phyloP scores from a whole-genome alignment of 768 basidiomycete species.

The Rhodotorula toruloides region DNA sequence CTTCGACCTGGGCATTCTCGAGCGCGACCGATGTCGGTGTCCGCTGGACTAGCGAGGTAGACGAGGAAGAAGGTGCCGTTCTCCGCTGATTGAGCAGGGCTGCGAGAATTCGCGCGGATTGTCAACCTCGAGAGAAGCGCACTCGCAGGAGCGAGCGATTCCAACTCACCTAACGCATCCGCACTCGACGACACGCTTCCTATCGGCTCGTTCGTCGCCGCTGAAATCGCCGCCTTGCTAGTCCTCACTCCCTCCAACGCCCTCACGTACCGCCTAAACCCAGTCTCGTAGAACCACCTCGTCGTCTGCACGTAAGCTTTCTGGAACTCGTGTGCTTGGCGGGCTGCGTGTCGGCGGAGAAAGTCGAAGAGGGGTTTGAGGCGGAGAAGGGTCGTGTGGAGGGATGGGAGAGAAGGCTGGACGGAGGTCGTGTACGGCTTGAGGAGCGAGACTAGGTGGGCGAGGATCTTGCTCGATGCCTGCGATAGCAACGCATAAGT shows the following conservation, averaged over 20 bases:
- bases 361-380: conserved; percentile 77
- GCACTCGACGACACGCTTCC: conserved; percentile 10
- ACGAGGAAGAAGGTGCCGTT: neutral
- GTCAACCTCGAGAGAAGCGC: too few species aligned
- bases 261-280: conserved; percentile 80
- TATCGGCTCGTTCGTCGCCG: conserved; percentile 21
- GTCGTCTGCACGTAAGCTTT: conserved; percentile 76
- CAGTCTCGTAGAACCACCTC: conserved; percentile 90
- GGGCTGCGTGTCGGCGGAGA: conserved; percentile 71
- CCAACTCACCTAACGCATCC: conserved; percentile 17
- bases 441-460: conserved; percentile 76
- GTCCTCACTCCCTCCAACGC: conserved; percentile 76
- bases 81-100: conserved; percentile 13
- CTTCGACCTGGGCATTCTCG: neutral
- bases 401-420: conserved; percentile 84
- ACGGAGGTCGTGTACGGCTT: conserved; percentile 75
- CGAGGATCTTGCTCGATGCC: conserved; percentile 83
- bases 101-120: neutral
- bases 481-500: too few species aligned
- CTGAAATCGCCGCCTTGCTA: conserved; percentile 29
- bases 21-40: neutral
- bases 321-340: conserved; percentile 79
- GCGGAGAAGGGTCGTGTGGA: conserved; percentile 82
- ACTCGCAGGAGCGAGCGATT: neutral
- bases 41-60: neutral